Base-by-base conservation (phyloP, 1,284 basidiomycete species). In the Ganoderma lingzhi region DNA sequence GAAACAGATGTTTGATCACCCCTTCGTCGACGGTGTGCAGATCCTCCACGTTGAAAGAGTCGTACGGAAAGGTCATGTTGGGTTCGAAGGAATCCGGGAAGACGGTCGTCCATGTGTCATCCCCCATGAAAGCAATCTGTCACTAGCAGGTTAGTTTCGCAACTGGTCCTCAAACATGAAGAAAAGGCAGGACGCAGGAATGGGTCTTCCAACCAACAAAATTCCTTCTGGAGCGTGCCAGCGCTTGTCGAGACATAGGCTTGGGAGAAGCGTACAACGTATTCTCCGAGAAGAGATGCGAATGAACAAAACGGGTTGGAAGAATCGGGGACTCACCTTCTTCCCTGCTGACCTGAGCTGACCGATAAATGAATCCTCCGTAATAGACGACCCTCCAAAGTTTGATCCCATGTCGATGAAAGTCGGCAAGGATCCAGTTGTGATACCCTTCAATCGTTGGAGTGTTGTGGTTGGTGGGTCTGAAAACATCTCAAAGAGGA, bases 11-110 rank as follows among this genome's bases (percentile, higher is more conserved):
- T 15, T 82, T 76, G 55, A 93, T 90, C 67, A 99, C 96, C 10
- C 97, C 97, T 63, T 93, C 85, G 77, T 99, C 98, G 45, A 99
- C 98, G 0, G 95, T 94, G 78, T 99, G 96, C 19, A 99, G 86
- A 78, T 99, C 98, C 80, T 99, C 97, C 69, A 99, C 97, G 80
- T 99, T 97, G 87, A 99, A 99, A 0, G 96, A 98, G 80, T 98
- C 96, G 79, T 92, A 99, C 0, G 96, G 92, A 79, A 90, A 93
- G 0, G 90, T 86, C 82, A 93, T 89, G 72, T 93, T 91, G 39
- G 83, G 77, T 56, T 88, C 85, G 73, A 98, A 96, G 1, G 89
- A 82, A 63, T 87, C 81, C 0, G 97, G 95, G 78, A 97, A 99
- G 17, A 98, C 89, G 2, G 91, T 90, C 79, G 93, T 88, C 98